Base-by-base conservation (phyloP, 495 filamentous ascomycete species). In the Penicillium pulvis region DNA sequence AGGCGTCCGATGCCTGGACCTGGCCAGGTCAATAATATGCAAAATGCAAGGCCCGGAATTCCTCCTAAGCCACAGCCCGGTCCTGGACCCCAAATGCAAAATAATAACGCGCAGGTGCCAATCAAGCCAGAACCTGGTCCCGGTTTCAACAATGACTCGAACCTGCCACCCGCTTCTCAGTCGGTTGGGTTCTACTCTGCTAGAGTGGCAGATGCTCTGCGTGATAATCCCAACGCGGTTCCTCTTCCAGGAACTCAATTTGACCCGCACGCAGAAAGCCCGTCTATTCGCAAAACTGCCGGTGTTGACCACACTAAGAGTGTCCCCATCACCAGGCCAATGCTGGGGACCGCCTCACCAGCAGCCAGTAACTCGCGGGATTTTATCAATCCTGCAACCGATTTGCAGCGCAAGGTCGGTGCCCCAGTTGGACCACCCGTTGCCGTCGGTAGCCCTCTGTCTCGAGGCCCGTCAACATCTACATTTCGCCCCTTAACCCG, bases 241-340 rank as follows among this genome's bases (percentile, higher is more conserved):
- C 72, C 78, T 5, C 52, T 73, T 6, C 77, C 84, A 16, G 81
- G 80, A 8, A 81, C 83, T 5, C 76, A 78, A 49, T 97, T 96
- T 72, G 90, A 97, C 66, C 91, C 91, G 3, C 84, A 87, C 55
- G 80, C 85, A 5, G 91, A 96, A 61, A 92, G 89, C 59, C 90
- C 92, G 0, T 92, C 90, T 0, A 93, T 96, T 57, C 87, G 90
- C 31, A 92, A 93, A 65, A 96, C 93, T 4, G 87, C 89, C 0
- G 92, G 92, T n/a, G 81, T 97, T 47, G 91, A 96, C 61, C 90
- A 94, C 62, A 85, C 76, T 26, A 87, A 84, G 53, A 89, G 84
- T 28, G 83, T 85, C 36, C 87, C 90, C 0, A 76, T 95, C 0
- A 77, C 75, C 3, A 82, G 65, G 56, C 72, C 72, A n/a, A 78